These are phyloP conservation scores for Fragilaria radians DNA, from an alignment of 108 stramenopile species.

Conservation along the genomic window DNA sequence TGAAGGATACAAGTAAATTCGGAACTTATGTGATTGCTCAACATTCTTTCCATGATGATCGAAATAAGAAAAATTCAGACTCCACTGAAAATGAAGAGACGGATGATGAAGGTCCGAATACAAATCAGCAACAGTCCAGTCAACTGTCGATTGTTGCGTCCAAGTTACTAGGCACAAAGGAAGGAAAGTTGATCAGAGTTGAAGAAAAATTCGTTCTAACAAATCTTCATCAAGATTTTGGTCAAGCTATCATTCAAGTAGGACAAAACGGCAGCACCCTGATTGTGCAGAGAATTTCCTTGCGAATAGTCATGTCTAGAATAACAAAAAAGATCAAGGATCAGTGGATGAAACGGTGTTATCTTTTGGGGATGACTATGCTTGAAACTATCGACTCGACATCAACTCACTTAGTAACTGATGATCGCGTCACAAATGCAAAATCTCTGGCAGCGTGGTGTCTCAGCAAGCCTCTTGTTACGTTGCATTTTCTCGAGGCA, in stretches of 20 bases:
- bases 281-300: constrained; percentile 5
- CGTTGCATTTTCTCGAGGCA: constrained; percentile 1
- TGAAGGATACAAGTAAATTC: constrained; percentile 1
- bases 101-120: constrained; percentile 12
- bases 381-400: not conserved
- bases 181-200: not conserved
- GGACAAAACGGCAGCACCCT: constrained; percentile 15
- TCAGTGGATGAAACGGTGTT: not conserved
- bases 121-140: not conserved
- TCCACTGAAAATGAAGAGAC: constrained; percentile 14
- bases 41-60: not conserved
- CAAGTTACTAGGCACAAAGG: not conserved
- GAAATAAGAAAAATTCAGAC: not conserved
- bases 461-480: constrained; percentile 7
- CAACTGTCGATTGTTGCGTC: not conserved
- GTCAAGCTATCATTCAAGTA: constrained; percentile 10
- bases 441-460: constrained; percentile 16
- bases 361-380: not conserved
- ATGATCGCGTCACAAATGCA: not conserved
- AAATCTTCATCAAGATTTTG: not conserved
- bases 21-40: constrained; percentile 11
- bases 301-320: not conserved
- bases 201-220: not conserved
- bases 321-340: not conserved
- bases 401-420: constrained; percentile 6